Conservation (phyloP, 2,329 filamentous ascomycete species). For the Fusarium protoensiforme region DNA sequence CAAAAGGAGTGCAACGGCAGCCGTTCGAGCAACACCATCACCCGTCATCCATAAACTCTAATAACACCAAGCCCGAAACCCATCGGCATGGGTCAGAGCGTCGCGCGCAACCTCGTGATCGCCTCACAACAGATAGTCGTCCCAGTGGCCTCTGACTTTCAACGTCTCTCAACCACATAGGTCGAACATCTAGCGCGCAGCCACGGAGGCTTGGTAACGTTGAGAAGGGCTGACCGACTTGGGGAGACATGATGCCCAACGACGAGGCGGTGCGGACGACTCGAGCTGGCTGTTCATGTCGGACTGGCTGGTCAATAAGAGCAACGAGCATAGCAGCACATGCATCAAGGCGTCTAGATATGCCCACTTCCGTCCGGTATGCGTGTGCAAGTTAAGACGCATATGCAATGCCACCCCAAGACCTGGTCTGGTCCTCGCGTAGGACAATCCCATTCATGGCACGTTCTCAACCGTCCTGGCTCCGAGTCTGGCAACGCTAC, state of each 20-base stretch:
- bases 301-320: constrained; percentile 9
- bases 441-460: constrained; percentile 42
- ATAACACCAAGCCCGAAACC: constrained; percentile 39
- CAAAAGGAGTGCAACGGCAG: constrained; percentile 26
- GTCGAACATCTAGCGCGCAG: constrained; percentile 29
- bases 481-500: constrained; percentile 10
- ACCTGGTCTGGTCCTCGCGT: constrained; percentile 39
- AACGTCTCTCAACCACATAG: constrained; percentile 31
- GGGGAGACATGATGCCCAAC: constrained; percentile 16
- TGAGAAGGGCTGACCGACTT: constrained; percentile 27
- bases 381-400: constrained; percentile 37
- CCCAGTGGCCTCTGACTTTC: constrained; percentile 41
- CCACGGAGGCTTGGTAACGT: constrained; percentile 31
- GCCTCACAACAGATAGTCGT: constrained; percentile 24
- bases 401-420: constrained; percentile 43
- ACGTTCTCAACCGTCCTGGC: constrained; percentile 42
- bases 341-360: constrained; percentile 13
- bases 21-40: constrained; percentile 19
- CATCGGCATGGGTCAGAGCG: constrained; percentile 44
- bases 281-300: constrained; percentile 9
- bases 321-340: constrained; percentile 13
- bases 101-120: constrained; percentile 38
- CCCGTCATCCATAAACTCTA: constrained; percentile 42
- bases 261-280: not conserved
- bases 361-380: constrained; percentile 33